phyloP scores from a whole-genome alignment of 2,329 filamentous ascomycete genomes.

The Neofusicoccum laricinum region DNA sequence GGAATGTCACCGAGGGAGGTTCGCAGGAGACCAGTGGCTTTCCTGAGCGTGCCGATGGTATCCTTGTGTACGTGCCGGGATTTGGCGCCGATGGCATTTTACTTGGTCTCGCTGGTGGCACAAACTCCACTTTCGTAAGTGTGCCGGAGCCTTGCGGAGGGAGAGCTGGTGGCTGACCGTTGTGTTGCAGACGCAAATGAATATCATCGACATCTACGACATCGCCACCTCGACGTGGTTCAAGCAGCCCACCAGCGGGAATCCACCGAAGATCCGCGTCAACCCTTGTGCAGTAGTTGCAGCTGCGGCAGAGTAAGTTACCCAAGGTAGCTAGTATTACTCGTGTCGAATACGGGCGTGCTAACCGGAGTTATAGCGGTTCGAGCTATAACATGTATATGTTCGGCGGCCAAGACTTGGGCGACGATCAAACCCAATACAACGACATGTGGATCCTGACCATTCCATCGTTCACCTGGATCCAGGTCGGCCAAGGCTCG shows the following conservation, averaged over 20 bases:
- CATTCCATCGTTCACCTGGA: slow-evolving; percentile 79
- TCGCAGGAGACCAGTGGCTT: slow-evolving; percentile 65
- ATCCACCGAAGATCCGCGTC: slow-evolving; percentile 57
- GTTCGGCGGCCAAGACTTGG: slow-evolving; percentile 73
- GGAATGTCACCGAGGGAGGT: slow-evolving; percentile 72
- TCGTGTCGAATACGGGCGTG: background rate
- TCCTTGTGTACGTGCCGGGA: slow-evolving; percentile 71
- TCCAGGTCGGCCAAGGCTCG: slow-evolving; percentile 56
- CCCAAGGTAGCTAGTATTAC: background rate
- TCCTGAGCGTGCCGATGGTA: slow-evolving; percentile 70
- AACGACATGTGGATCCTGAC: slow-evolving; percentile 78
- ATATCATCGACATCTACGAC: slow-evolving; percentile 76
- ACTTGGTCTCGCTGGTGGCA: slow-evolving; percentile 73
- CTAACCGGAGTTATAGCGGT: slow-evolving; percentile 42
- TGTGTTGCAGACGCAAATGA: slow-evolving; percentile 58
- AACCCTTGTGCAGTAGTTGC: slow-evolving; percentile 72
- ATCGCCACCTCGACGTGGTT: slow-evolving; percentile 69
- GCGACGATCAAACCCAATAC: slow-evolving; percentile 55
- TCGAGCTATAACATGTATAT: slow-evolving; percentile 76
- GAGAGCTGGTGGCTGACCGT: background rate
- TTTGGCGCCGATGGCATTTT: slow-evolving; percentile 74
- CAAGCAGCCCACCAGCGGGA: slow-evolving; percentile 64
- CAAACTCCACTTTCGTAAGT: slow-evolving; percentile 61
- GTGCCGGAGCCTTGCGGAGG: slow-evolving; percentile 16
- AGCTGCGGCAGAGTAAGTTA: slow-evolving; percentile 59